Conservation (phyloP, 306 rosid species). For the Potentilla sterilis region DNA sequence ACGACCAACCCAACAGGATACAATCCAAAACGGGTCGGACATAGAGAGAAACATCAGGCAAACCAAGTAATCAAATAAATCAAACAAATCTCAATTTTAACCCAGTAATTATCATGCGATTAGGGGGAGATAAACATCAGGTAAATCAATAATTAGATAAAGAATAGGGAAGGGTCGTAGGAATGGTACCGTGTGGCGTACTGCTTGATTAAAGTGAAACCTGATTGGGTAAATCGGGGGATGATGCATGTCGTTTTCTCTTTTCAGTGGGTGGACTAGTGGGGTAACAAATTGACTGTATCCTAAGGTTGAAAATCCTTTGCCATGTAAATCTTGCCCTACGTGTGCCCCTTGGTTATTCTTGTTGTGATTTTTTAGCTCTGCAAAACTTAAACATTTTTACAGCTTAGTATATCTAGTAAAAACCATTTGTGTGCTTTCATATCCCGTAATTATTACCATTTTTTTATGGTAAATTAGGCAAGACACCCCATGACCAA, state of each 20-base stretch:
- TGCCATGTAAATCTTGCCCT: neutral
- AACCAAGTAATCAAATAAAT: no score
- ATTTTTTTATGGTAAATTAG: no score
- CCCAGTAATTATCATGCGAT: neutral
- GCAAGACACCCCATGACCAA: no score
- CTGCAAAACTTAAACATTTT: neutral
- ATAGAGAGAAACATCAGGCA: no score
- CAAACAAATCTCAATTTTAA: neutral
- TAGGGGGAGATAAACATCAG: conserved; percentile 8
- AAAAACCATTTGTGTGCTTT: neutral
- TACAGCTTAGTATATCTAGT: neutral
- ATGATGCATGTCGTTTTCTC: conserved; percentile 4
- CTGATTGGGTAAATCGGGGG: neutral
- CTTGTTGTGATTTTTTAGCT: neutral
- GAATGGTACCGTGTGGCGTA: conserved; percentile 1
- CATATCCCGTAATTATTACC: neutral
- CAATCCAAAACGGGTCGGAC: no score
- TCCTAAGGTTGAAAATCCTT: neutral
- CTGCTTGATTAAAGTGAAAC: neutral
- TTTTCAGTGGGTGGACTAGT: conserved; percentile 22
- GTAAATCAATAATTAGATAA: neutral
- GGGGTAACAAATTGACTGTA: conserved; percentile 4
- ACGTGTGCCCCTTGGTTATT: no score
- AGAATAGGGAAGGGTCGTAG: conserved; percentile 17
- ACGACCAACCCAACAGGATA: no score